Conservation (phyloP, 371 early-diverging fungal genomes). For the Batkoa obscura region DNA sequence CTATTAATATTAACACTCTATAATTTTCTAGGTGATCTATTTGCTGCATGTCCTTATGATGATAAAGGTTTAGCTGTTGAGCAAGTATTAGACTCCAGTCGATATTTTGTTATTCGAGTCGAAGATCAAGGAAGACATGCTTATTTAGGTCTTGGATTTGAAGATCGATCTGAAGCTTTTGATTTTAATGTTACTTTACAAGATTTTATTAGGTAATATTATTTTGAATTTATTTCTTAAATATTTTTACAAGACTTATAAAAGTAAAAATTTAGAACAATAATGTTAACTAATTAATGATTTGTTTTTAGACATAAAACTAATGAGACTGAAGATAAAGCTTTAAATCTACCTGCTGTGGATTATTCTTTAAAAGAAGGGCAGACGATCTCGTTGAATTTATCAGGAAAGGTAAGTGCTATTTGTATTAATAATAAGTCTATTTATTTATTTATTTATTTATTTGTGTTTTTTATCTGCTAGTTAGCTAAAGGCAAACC, state of each 20-base stretch:
- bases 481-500: neutral
- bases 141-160: conserved; percentile 76
- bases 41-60: conserved; percentile 67
- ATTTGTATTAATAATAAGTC: too few species aligned
- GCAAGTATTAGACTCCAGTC: conserved; percentile 69
- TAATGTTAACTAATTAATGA: neutral
- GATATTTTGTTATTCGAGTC: conserved; percentile 82
- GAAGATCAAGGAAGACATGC: conserved; percentile 70
- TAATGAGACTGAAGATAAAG: neutral
- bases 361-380: conserved; percentile 77
- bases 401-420: conserved; percentile 19
- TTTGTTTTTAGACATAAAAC: too few species aligned
- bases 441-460: neutral
- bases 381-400: conserved; percentile 57
- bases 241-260: neutral
- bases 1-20: neutral
- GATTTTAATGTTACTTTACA: conserved; percentile 85
- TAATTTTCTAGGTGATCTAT: conserved; percentile 44
- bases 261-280: neutral
- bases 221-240: neutral
- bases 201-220: conserved; percentile 45
- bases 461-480: neutral
- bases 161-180: conserved; percentile 71
- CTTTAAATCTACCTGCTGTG: conserved; percentile 21
- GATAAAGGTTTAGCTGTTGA: conserved; percentile 53